Evolutionary conservation across 2,329 filamentous ascomycete genomes (phyloP), one percentile per base, ranked within the genome.

Genomic region (Colletotrichum somersetense): DNA sequence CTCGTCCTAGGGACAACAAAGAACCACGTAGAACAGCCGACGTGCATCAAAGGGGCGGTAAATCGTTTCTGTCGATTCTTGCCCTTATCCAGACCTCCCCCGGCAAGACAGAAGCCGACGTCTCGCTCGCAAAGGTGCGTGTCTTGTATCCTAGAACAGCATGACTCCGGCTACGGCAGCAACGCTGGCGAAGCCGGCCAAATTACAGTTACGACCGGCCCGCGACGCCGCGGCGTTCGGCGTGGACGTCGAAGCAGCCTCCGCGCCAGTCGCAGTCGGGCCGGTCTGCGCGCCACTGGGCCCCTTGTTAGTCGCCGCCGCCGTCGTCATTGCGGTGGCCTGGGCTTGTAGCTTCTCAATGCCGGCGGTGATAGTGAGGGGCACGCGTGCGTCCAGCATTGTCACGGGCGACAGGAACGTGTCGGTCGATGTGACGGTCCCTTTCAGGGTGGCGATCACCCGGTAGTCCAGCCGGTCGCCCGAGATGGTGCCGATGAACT

Each of bases 341-440:
- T 62, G 42, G 42, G 35, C 73, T 16, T 62, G 62, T 26, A 84
- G 76, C 76, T 82, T 83, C 62, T 83, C 79, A 44, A 78, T 66
- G 5, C 83, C 83, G 20, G 80, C 80, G 23, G 82, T 83, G 64
- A 84, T 73, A 44, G 81, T 81, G 33, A 84, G 78, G 67, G 81
- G 77, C 16, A 75, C 42, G 50, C 78, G 73, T 50, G 66, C 67
- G 11, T 65, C 63, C 40, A 50, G 62, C 69, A 72, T 75, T 4
- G 74, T 73, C 8, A 75, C 56, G 16, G 67, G 62, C 50, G 50
- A 55, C 20, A 64, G 1, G 23, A 53, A 18, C 23, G 10, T 52
- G 33, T 57, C 23, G 7, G 35, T 20, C 7, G 52, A 26, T 26
- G 16, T 26, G 42, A 50, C 12, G 3, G 42, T 67, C 20, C 68